Conservation (phyloP, 202 grass and related monocot species). For the Bolboschoenoplectus hybrid region DNA sequence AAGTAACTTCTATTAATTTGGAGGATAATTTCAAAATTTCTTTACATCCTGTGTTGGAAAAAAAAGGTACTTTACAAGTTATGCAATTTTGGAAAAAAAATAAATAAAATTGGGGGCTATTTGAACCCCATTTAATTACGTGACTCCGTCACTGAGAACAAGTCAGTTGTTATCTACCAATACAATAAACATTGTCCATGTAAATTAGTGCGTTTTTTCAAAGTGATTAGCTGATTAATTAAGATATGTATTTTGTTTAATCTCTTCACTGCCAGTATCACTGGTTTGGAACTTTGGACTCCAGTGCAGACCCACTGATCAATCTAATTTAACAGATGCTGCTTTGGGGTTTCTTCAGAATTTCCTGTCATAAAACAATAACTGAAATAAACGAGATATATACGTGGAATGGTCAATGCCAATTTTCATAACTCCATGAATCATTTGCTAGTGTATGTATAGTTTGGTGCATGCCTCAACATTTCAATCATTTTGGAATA, state of each 20-base stretch:
- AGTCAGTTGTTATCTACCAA: background rate
- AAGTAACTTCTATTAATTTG: too few relatives aligned
- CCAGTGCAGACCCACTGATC: background rate
- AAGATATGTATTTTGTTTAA: constrained; percentile 5
- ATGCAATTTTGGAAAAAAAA: too few relatives aligned
- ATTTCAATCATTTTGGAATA: background rate
- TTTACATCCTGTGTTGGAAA: too few relatives aligned
- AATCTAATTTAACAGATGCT: background rate
- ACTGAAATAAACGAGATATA: too few relatives aligned
- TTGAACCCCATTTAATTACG: background rate
- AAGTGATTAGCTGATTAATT: constrained; percentile 19
- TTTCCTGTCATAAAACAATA: background rate
- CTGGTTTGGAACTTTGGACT: background rate
- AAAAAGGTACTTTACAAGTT: too few relatives aligned
- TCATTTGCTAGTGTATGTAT: background rate
- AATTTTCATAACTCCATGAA: background rate
- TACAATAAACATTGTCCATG: background rate
- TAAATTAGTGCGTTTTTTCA: background rate
- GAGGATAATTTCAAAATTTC: too few relatives aligned
- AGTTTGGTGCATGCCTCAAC: background rate
- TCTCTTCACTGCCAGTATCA: background rate
- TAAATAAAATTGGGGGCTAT: too few relatives aligned
- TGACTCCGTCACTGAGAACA: background rate
- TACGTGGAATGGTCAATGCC: background rate
- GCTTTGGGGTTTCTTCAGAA: background rate